These are phyloP conservation scores for Eleusine indica DNA, from an alignment of 176 grass and related monocot species.

Conservation along the genomic window DNA sequence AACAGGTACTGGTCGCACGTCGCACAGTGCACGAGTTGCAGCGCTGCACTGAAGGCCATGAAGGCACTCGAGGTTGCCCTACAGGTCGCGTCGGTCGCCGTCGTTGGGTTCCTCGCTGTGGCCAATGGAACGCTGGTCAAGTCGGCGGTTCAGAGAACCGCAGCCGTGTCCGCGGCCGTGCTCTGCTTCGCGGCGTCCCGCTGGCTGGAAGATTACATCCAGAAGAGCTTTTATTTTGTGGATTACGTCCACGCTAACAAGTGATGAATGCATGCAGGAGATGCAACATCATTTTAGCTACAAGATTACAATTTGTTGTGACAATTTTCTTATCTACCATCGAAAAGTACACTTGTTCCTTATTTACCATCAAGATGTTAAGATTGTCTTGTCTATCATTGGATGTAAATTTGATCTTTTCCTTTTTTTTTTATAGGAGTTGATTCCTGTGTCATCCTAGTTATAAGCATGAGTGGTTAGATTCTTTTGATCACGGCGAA, in stretches of 20 bases:
- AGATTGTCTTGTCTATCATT: too few relatives aligned
- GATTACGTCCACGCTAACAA: constrained; percentile 73
- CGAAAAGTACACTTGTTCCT: too few relatives aligned
- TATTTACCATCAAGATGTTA: too few relatives aligned
- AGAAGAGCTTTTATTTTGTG: constrained; percentile 82
- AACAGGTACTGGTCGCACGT: too few relatives aligned
- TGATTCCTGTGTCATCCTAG: too few relatives aligned
- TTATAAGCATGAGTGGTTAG: too few relatives aligned
- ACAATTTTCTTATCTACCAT: background rate
- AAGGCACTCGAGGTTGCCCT: constrained; percentile 10
- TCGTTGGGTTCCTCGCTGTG: constrained; percentile 57
- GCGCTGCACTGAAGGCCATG: background rate
- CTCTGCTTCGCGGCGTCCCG: constrained; percentile 61
- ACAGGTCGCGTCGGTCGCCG: constrained; percentile 52
- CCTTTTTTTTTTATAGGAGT: too few relatives aligned
- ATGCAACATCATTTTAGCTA: too few relatives aligned
- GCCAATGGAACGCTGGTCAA: constrained; percentile 39
- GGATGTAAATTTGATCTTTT: too few relatives aligned
- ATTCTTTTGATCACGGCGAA: too few relatives aligned
- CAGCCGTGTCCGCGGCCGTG: constrained; percentile 34
- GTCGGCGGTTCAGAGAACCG: constrained; percentile 33
- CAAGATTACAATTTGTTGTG: too few relatives aligned
- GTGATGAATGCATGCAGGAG: too few relatives aligned
- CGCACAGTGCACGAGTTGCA: background rate
- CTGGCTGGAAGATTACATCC: constrained; percentile 63